A percentile compares a stretch with the other conserved stretches of the same genome.
These are phyloP conservation scores for Gastrodia elata DNA, from an alignment of 106 monocot species.

Conservation along the genomic window DNA sequence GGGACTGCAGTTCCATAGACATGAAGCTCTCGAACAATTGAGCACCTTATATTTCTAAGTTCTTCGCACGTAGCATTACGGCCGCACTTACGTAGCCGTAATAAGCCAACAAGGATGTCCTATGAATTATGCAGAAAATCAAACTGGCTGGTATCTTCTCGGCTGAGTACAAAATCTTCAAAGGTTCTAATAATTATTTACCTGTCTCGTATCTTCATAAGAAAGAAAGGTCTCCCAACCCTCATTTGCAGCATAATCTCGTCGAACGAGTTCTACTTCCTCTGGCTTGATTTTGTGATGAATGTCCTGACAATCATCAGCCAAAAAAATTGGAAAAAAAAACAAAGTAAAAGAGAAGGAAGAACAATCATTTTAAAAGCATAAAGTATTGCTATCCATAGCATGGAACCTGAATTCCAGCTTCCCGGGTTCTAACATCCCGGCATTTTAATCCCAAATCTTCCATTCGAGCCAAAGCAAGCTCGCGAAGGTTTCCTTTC, in stretches of 20 bases:
- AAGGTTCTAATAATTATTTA: conserved; percentile 9
- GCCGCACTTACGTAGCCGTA: conserved; percentile 88
- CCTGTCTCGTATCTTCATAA: conserved; percentile 95
- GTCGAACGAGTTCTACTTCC: conserved; percentile 88
- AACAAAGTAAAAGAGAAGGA: not conserved
- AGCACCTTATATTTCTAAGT: conserved; percentile 65
- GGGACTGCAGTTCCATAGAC: conserved; percentile 99
- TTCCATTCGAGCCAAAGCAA: conserved; percentile 97
- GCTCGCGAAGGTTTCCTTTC: conserved; percentile 97
- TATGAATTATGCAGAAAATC: conserved; percentile 10
- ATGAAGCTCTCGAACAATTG: conserved; percentile 97
- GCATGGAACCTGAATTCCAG: conserved; percentile 85
- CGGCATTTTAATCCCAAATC: conserved; percentile 98
- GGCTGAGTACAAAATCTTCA: not conserved
- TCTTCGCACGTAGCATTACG: conserved; percentile 80
- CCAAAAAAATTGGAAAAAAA: conserved; percentile 1
- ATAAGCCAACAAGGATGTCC: conserved; percentile 94
- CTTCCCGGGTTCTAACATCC: conserved; percentile 97
- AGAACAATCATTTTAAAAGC: not conserved
- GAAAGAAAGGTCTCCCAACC: conserved; percentile 99
- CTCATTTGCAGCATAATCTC: conserved; percentile 94
- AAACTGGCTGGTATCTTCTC: not conserved
- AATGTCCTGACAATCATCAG: conserved; percentile 52
- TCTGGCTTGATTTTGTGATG: conserved; percentile 97
- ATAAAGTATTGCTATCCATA: not conserved